Evolutionary conservation across 306 rosid genomes (phyloP).

Genomic region (Medicago lupulina): DNA sequence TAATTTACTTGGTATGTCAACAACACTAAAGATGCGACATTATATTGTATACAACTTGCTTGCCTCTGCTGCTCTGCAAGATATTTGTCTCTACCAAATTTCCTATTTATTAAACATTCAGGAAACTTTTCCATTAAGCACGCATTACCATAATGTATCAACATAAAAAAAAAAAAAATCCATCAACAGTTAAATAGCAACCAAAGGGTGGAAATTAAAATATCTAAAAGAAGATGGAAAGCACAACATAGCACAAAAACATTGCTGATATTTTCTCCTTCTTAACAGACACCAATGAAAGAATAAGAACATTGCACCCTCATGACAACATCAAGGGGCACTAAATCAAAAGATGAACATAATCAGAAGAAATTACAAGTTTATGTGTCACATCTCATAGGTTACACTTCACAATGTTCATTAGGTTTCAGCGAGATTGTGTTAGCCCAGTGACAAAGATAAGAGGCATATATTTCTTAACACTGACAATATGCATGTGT

Average conservation of each 20-base stretch:
- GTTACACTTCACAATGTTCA: slow-evolving; percentile 4
- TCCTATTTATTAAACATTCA: slow-evolving; percentile 14
- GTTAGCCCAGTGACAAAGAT: not conserved
- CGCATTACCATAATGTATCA: not conserved
- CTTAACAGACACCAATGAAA: not conserved
- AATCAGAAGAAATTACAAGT: slow-evolving; percentile 9
- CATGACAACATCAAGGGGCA: slow-evolving; percentile 9
- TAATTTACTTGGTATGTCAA: slow-evolving; percentile 32
- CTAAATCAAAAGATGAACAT: slow-evolving; percentile 14
- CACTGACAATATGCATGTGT: not conserved
- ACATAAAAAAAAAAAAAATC: slow-evolving; percentile 24
- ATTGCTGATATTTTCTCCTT: slow-evolving; percentile 13
- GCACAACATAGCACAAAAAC: slow-evolving; percentile 24
- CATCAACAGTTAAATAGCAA: slow-evolving; percentile 30
- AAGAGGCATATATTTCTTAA: not conserved
- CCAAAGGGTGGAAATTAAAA: slow-evolving; percentile 7
- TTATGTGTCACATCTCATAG: not conserved
- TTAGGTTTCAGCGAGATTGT: not conserved
- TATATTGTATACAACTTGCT: slow-evolving; percentile 14
- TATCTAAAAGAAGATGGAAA: slow-evolving; percentile 24
- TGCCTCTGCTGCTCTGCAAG: slow-evolving; percentile 33
- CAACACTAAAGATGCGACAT: slow-evolving; percentile 12
- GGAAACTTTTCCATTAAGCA: slow-evolving; percentile 1
- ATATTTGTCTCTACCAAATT: slow-evolving; percentile 3
- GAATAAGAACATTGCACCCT: not conserved